phyloP scores from a whole-genome alignment of 257 asterid species.

The Petunia secreta region DNA sequence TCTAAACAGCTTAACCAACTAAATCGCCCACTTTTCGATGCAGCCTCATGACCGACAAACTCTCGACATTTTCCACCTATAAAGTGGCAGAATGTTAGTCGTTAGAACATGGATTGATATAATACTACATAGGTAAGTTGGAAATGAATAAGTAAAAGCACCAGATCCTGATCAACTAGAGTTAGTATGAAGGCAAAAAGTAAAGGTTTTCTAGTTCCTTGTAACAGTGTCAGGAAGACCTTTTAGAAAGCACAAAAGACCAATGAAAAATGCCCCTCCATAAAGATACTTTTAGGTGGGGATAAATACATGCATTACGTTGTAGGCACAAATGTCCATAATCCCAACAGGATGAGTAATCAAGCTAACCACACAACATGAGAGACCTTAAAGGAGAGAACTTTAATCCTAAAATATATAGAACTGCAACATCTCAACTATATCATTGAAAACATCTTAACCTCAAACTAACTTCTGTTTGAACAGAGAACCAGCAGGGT shows the following conservation, averaged over 20 bases:
- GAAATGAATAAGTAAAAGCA: background rate
- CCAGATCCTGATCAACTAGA: background rate
- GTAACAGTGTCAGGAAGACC: background rate
- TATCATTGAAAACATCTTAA: too few relatives aligned
- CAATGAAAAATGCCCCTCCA: too few relatives aligned
- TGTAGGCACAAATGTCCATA: too few relatives aligned
- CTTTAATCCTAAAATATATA: too few relatives aligned
- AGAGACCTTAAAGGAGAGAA: too few relatives aligned
- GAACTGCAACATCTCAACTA: too few relatives aligned
- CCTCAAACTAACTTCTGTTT: too few relatives aligned
- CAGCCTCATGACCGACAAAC: slow-evolving; percentile 77
- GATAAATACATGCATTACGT: too few relatives aligned
- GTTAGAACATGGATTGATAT: background rate
- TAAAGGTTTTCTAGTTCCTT: background rate
- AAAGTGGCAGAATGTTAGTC: background rate
- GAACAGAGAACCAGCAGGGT: too few relatives aligned
- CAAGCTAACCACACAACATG: too few relatives aligned
- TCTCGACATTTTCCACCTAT: slow-evolving; percentile 83
- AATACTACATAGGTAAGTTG: background rate
- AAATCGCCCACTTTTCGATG: slow-evolving; percentile 87
- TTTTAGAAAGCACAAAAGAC: background rate
- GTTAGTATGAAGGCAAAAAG: background rate
- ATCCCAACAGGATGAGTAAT: too few relatives aligned
- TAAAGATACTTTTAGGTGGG: too few relatives aligned
- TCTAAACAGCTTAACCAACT: slow-evolving; percentile 75